phyloP scores from a whole-genome alignment of 192 early-diverging fungal genomes.

The Mortierella alpina region DNA sequence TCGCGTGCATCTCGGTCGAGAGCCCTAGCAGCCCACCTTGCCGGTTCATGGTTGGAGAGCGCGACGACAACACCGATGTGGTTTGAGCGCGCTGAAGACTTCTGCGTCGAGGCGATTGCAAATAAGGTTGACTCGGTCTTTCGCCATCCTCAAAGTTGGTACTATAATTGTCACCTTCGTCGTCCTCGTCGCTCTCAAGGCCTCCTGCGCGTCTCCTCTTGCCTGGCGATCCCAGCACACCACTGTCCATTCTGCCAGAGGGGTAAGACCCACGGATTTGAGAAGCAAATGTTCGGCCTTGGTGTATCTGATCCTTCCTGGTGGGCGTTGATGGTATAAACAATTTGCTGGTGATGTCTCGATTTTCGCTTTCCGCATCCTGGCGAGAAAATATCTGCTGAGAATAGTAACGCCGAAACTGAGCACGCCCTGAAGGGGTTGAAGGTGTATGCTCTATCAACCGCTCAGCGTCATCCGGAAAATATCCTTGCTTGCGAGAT shows the following conservation, averaged over 20 bases:
- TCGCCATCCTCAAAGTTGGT: neutral
- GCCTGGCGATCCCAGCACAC: conserved; percentile 6
- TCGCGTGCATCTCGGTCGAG: neutral
- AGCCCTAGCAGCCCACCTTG: neutral
- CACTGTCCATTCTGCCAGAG: neutral
- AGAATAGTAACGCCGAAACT: conserved; percentile 8
- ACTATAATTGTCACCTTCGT: neutral
- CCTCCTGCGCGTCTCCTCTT: conserved; percentile 19
- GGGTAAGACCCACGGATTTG: conserved; percentile 16
- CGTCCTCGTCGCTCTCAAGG: neutral
- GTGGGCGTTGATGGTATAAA: conserved; percentile 20
- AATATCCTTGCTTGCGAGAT: neutral
- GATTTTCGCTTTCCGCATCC: neutral
- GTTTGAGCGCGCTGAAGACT: neutral
- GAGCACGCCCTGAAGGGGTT: conserved; percentile 12
- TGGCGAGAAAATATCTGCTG: neutral
- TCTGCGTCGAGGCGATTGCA: neutral
- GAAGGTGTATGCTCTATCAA: neutral
- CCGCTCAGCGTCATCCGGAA: neutral
- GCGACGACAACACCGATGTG: neutral
- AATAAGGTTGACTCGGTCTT: no score
- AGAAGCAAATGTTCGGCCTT: conserved; percentile 19
- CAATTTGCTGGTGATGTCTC: neutral
- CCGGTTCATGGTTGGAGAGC: neutral
- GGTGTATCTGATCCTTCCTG: conserved; percentile 8